A percentile compares a stretch with the other conserved stretches of the same genome.
Conservation (phyloP, 2,329 filamentous ascomycete species). For the Xylariaceae sp. region DNA sequence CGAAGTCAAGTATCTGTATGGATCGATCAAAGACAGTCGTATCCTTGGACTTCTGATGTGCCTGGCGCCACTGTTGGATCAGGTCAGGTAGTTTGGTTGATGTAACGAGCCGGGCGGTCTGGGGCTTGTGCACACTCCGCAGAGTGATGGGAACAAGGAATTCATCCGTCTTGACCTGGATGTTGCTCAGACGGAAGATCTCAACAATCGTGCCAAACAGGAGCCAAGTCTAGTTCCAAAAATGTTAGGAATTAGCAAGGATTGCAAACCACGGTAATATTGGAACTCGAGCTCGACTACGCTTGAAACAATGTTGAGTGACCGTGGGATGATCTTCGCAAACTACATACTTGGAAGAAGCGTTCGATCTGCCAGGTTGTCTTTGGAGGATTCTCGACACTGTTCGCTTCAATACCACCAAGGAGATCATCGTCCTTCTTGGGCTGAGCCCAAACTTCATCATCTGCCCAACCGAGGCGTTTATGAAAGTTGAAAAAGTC, state of each 20-base stretch:
- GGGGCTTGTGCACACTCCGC: background rate
- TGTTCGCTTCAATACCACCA: background rate
- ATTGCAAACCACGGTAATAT: no score
- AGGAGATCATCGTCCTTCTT: constrained; percentile 2
- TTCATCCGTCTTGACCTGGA: background rate
- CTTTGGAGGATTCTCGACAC: background rate
- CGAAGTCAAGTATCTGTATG: background rate
- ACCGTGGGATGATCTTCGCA: no score
- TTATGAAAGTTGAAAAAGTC: constrained; percentile 1
- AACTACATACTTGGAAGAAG: no score
- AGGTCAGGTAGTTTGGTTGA: background rate
- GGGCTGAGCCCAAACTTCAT: background rate
- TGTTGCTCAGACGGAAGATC: background rate
- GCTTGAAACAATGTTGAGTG: no score
- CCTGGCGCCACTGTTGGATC: background rate
- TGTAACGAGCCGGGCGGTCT: background rate
- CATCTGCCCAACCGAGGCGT: background rate
- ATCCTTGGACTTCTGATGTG: background rate
- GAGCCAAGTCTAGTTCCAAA: constrained; percentile 1
- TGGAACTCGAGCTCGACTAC: no score
- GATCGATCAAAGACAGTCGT: background rate
- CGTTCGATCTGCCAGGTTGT: background rate
- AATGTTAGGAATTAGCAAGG: no score
- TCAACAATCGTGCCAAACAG: background rate
- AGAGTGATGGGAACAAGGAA: constrained; percentile 1